Evolutionary conservation across 345 rosid genomes (phyloP), one percentile per base, ranked within the genome.

Genomic region (Isatis tinctoria): DNA sequence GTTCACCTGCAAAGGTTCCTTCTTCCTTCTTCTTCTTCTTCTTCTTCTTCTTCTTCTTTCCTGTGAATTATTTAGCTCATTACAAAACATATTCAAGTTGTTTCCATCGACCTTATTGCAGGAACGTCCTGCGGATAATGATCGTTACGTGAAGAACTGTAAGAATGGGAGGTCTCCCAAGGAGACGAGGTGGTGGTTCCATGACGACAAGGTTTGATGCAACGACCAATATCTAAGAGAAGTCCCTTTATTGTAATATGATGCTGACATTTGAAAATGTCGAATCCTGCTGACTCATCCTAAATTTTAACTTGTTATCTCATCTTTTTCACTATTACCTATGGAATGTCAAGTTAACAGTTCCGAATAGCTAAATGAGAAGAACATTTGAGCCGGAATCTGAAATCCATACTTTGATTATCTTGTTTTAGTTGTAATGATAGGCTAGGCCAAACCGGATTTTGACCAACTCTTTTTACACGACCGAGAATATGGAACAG

Each of bases 161-260:
- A 87, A 90, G 79, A 95, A 92, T 28, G 99, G 99, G 4, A 83
- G 93, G 70, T 92, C 98, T 69, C 99, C 98, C 0, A 95, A 95
- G 85, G 98, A 92, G 93, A 95, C 99, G n/a, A 87, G 99, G 84
- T 95, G 99, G 99, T 95, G 97, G 97, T 95, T 95, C 84, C 97
- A 95, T 65, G 99, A 92, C 43, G 96, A 93, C 69, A 93, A 93
- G 80, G 97, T 92, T 40, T 95, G 45, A 62, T 32, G n/a, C 68
- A 60, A 49, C 20, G 36, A 22, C 60, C 16, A 67, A 11, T 3
- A 48, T 49, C 16, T 4, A 16, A 27, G 47, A 45, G 69, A 64
- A 16, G 45, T 17, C 39, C 36, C 51, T 64, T 30, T 43, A 30
- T 45, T 65, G 70, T 66, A 66, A 66, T 52, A 52, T 52, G 57